phyloP scores from a whole-genome alignment of 2,329 filamentous ascomycete species.

The Lachnellula willkommii region DNA sequence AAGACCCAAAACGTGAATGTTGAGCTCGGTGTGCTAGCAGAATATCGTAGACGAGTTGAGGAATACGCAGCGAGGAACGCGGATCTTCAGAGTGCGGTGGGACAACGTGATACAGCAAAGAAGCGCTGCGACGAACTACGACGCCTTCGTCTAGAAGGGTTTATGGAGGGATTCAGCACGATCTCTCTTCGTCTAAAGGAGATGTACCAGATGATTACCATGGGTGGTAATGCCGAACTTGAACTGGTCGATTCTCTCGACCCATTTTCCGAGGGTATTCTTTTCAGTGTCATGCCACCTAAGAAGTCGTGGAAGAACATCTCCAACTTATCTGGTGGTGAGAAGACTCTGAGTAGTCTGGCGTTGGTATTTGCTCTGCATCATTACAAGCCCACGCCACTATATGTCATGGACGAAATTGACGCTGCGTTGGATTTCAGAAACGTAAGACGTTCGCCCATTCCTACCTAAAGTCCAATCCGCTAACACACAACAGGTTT shows the following conservation, averaged over 20 bases:
- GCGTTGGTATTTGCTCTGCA: constrained; percentile 97
- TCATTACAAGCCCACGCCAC: constrained; percentile 93
- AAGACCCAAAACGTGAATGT: constrained; percentile 81
- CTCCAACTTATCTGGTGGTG: constrained; percentile 87
- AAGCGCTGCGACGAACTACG: constrained; percentile 89
- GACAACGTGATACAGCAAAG: constrained; percentile 79
- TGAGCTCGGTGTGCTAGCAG: constrained; percentile 80
- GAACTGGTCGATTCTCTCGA: constrained; percentile 95
- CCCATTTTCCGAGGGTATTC: constrained; percentile 92
- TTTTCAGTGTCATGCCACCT: constrained; percentile 98
- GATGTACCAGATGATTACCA: constrained; percentile 99
- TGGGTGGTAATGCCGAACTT: constrained; percentile 96
- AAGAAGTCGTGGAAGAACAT: constrained; percentile 99
- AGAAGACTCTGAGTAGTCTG: constrained; percentile 91
- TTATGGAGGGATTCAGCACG: constrained; percentile 94
- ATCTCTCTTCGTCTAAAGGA: constrained; percentile 96
- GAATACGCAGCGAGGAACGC: constrained; percentile 77
- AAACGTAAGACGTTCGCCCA: constrained; percentile 64
- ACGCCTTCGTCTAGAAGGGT: constrained; percentile 83
- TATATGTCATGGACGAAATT: constrained; percentile 99
- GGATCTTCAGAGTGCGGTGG: constrained; percentile 74
- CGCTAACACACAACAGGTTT: constrained; percentile 54
- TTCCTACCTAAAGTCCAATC: not conserved
- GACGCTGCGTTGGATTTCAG: constrained; percentile 96
- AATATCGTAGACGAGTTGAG: constrained; percentile 80